phyloP scores from a whole-genome alignment of 257 asterid species.

The Leonotis leonurus region DNA sequence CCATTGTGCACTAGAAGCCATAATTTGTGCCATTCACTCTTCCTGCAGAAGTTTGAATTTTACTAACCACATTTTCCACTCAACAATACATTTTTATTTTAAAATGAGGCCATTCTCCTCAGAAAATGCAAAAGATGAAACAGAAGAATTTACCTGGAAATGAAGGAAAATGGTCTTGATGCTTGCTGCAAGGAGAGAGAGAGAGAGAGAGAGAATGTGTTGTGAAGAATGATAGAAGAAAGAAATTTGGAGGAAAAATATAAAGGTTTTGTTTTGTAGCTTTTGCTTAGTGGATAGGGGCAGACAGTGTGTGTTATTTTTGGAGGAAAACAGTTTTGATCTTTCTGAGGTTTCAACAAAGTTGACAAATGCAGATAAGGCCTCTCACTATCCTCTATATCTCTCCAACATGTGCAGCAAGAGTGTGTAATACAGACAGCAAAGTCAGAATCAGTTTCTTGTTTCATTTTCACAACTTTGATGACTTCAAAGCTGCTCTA shows the following conservation, averaged over 20 bases:
- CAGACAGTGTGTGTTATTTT: conserved; percentile 45
- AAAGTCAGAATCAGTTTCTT: too few relatives aligned
- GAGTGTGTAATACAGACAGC: conserved; percentile 2
- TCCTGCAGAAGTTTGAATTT: not conserved
- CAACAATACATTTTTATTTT: not conserved
- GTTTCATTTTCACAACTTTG: too few relatives aligned
- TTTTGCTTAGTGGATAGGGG: conserved; percentile 79
- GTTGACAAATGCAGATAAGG: conserved; percentile 22
- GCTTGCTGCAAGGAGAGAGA: too few relatives aligned
- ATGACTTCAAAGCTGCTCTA: too few relatives aligned
- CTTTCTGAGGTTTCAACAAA: conserved; percentile 30
- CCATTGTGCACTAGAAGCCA: conserved; percentile 97
- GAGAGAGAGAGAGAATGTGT: conserved; percentile 13
- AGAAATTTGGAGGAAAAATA: conserved; percentile 6
- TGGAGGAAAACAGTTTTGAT: conserved; percentile 57
- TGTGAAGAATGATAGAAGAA: too few relatives aligned
- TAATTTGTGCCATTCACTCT: conserved; percentile 90
- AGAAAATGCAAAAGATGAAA: not conserved
- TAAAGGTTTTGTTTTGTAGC: conserved; percentile 34
- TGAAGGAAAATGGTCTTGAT: too few relatives aligned
- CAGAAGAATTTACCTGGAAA: not conserved
- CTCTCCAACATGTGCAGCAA: conserved; percentile 21
- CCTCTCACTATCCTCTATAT: too few relatives aligned
- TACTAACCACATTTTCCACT: not conserved
- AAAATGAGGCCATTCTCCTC: too few relatives aligned